These are phyloP conservation scores for Leccinum subrobustum DNA, from an alignment of 1,284 basidiomycete genomes.

Conservation along the genomic window DNA sequence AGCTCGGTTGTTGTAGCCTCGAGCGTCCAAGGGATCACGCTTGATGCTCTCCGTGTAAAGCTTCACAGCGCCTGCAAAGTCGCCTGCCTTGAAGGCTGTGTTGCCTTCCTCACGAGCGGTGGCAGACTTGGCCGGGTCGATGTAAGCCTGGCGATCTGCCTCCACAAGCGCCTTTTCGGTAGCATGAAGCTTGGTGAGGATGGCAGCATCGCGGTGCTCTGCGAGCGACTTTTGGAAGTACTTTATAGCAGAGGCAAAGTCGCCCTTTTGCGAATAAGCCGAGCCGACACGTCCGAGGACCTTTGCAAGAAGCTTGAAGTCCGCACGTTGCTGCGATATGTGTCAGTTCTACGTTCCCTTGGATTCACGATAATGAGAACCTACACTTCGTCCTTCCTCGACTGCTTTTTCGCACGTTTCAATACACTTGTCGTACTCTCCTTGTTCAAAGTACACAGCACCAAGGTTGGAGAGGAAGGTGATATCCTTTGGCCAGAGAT, in stretches of 20 bases:
- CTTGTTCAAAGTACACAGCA: conserved; percentile 90
- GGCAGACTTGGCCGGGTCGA: conserved; percentile 86
- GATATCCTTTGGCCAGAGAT: conserved; percentile 89
- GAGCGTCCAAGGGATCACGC: conserved; percentile 86
- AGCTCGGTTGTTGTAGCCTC: conserved; percentile 96
- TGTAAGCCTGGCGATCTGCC: conserved; percentile 79
- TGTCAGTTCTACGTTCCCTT: neutral
- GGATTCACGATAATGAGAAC: neutral
- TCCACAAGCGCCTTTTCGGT: conserved; percentile 82
- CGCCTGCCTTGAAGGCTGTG: conserved; percentile 85
- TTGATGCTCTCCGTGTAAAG: conserved; percentile 96
- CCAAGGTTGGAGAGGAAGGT: conserved; percentile 91
- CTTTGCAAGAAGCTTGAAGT: conserved; percentile 81
- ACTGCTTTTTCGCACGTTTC: conserved; percentile 93
- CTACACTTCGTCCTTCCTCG: conserved; percentile 83
- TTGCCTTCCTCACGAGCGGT: conserved; percentile 92
- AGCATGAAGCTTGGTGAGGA: conserved; percentile 88
- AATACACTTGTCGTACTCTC: conserved; percentile 88
- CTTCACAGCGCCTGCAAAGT: conserved; percentile 92
- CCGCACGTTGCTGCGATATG: conserved; percentile 64
- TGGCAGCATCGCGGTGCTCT: conserved; percentile 94
- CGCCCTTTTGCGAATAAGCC: conserved; percentile 82
- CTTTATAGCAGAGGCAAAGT: conserved; percentile 81
- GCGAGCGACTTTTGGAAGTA: conserved; percentile 91
- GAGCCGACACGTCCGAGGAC: conserved; percentile 90